Conservation (phyloP, 495 filamentous ascomycete genomes). For the Hyaloscypha finlandica region DNA sequence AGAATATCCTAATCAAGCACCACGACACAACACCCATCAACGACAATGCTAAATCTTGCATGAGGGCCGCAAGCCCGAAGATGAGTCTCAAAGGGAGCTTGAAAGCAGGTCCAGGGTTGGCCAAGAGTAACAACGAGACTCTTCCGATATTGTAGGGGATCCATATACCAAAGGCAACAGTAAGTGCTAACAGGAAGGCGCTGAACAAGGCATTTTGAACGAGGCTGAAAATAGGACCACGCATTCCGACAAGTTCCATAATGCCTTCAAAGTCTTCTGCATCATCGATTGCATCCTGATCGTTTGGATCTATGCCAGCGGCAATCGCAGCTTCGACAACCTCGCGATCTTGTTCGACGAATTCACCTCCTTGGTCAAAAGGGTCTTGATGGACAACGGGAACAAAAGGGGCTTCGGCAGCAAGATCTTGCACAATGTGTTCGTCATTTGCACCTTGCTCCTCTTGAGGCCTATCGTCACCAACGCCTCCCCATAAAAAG, state of each 20-base stretch:
- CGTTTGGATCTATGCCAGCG: slow-evolving; percentile 52
- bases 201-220: slow-evolving; percentile 95
- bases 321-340: slow-evolving; percentile 34
- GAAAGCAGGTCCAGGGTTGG: slow-evolving; percentile 71
- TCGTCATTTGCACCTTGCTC: slow-evolving; percentile 54
- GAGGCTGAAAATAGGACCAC: slow-evolving; percentile 84
- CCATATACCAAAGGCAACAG: slow-evolving; percentile 82
- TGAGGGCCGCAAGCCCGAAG: slow-evolving; percentile 70
- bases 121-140: slow-evolving; percentile 73
- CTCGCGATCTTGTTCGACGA: slow-evolving; percentile 35
- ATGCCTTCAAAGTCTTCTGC: slow-evolving; percentile 98
- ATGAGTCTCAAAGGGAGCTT: slow-evolving; percentile 70
- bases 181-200: slow-evolving; percentile 82
- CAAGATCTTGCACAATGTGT: slow-evolving; percentile 56
- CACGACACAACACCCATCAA: slow-evolving; percentile 36
- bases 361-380: slow-evolving; percentile 33
- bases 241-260: slow-evolving; percentile 94
- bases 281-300: slow-evolving; percentile 68
- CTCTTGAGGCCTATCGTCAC: slow-evolving; percentile 36
- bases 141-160: slow-evolving; percentile 91
- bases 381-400: slow-evolving; percentile 45
- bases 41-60: slow-evolving; percentile 49
- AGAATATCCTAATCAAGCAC: slow-evolving; percentile 13
- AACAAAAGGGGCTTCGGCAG: slow-evolving; percentile 64
- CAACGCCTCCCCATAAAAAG: slow-evolving; percentile 67